phyloP scores from a whole-genome alignment of 495 filamentous ascomycete species.

The Bathelium albidoporum region DNA sequence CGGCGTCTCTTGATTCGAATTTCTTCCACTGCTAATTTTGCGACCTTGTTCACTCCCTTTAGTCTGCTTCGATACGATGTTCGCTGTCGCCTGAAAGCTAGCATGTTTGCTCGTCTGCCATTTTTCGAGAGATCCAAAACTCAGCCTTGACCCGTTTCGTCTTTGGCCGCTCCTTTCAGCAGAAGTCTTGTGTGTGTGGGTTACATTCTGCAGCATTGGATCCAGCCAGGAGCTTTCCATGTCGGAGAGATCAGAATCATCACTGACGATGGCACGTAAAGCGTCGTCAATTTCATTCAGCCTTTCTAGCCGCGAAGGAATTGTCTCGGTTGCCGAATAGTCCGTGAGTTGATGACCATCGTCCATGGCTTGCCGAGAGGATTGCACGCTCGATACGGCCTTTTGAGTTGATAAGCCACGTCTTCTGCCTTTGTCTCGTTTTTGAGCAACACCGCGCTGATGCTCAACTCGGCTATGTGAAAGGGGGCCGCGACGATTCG shows the following conservation, averaged over 20 bases:
- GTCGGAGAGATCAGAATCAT: background rate
- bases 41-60: conserved; percentile 26
- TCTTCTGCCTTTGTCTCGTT: conserved; percentile 2
- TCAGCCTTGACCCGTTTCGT: conserved; percentile 23
- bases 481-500: background rate
- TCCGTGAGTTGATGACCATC: background rate
- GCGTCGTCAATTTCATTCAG: background rate
- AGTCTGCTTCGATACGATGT: background rate
- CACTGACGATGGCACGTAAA: conserved; percentile 4
- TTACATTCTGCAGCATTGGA: conserved; percentile 39
- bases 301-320: background rate
- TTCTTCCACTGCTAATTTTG: conserved; percentile 11
- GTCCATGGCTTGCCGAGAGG: background rate
- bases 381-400: background rate
- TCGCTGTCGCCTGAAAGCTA: background rate
- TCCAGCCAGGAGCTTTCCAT: conserved; percentile 50
- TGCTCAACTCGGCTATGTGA: conserved; percentile 7
- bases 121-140: conserved; percentile 23
- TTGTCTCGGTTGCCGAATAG: background rate
- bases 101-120: too few relatives aligned
- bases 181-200: conserved; percentile 14
- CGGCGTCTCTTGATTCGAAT: conserved; percentile 26
- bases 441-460: conserved; percentile 43
- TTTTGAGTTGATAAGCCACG: conserved; percentile 1
- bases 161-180: conserved; percentile 4